phyloP scores from a whole-genome alignment of 192 early-diverging fungal genomes.

The Linnemannia hyalina region DNA sequence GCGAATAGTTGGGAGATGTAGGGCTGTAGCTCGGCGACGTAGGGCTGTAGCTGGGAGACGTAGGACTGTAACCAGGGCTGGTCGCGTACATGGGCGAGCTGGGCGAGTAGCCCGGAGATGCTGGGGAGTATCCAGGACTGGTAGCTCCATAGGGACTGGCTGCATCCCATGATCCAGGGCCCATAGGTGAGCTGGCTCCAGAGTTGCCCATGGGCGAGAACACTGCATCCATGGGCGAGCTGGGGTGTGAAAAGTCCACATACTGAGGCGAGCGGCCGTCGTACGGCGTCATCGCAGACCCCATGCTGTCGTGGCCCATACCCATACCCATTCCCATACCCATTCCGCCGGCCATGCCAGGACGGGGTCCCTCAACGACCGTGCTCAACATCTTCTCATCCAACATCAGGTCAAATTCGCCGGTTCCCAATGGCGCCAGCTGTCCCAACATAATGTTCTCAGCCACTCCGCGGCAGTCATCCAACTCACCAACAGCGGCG shows the following conservation, averaged over 20 bases:
- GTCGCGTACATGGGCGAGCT: constrained; percentile 56
- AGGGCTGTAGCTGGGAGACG: constrained; percentile 72
- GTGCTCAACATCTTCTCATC: constrained; percentile 92
- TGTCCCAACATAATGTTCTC: constrained; percentile 99
- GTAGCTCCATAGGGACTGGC: constrained; percentile 53
- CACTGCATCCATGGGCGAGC: constrained; percentile 80
- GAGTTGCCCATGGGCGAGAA: constrained; percentile 89
- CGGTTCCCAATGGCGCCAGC: constrained; percentile 95
- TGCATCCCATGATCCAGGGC: constrained; percentile 47
- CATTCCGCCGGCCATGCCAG: constrained; percentile 57
- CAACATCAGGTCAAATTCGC: constrained; percentile 92
- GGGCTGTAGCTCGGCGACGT: constrained; percentile 79
- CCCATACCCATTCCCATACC: constrained; percentile 66
- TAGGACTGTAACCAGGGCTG: constrained; percentile 58
- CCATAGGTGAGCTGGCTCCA: constrained; percentile 74
- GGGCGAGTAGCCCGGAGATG: constrained; percentile 67
- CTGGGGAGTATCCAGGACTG: constrained; percentile 58
- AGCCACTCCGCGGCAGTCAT: constrained; percentile 96
- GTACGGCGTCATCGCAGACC: constrained; percentile 88
- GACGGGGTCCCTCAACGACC: constrained; percentile 69
- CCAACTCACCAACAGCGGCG: constrained; percentile 89
- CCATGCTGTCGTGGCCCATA: constrained; percentile 72
- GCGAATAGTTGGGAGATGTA: constrained; percentile 82
- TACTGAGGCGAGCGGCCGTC: constrained; percentile 71
- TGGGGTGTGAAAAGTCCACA: constrained; percentile 73